phyloP scores from a whole-genome alignment of 805 yeast genomes.

The Ogataea dorogensis region DNA sequence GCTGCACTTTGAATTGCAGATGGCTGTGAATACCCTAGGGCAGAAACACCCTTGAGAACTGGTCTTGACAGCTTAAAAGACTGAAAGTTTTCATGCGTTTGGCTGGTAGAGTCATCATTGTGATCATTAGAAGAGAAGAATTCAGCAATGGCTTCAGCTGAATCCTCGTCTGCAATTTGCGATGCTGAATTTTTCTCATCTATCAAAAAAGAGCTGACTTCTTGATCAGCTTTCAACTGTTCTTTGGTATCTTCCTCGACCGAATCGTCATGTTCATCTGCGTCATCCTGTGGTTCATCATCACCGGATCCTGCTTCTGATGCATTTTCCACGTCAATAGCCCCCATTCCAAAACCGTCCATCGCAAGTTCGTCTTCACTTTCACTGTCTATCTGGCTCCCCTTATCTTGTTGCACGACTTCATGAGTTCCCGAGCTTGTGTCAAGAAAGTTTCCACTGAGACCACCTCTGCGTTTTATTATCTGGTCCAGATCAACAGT shows the following conservation, averaged over 20 bases:
- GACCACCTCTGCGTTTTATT: slow-evolving; percentile 81
- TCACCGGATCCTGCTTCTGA: slow-evolving; percentile 25
- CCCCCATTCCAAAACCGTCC: slow-evolving; percentile 43
- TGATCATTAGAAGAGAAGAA: slow-evolving; percentile 67
- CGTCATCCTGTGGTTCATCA: slow-evolving; percentile 7
- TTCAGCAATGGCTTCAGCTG: slow-evolving; percentile 79
- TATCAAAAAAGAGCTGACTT: not conserved
- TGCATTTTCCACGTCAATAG: slow-evolving; percentile 25
- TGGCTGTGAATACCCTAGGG: slow-evolving; percentile 81
- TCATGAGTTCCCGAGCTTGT: slow-evolving; percentile 24
- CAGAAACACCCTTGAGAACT: slow-evolving; percentile 74
- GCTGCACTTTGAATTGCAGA: slow-evolving; percentile 93
- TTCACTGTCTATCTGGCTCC: slow-evolving; percentile 11
- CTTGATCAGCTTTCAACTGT: slow-evolving; percentile 35
- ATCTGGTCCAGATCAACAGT: slow-evolving; percentile 88
- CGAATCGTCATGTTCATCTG: slow-evolving; percentile 21
- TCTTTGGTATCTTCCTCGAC: slow-evolving; percentile 35
- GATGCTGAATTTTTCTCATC: slow-evolving; percentile 14
- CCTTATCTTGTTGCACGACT: slow-evolving; percentile 19
- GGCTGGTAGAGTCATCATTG: slow-evolving; percentile 40
- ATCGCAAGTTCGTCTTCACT: slow-evolving; percentile 41
- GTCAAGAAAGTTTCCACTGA: slow-evolving; percentile 32
- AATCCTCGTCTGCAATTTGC: slow-evolving; percentile 49
- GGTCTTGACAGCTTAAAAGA: slow-evolving; percentile 86
- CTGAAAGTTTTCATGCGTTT: slow-evolving; percentile 65